Conservation (phyloP, 352 stramenopile species). For the Pythium insidiosum region DNA sequence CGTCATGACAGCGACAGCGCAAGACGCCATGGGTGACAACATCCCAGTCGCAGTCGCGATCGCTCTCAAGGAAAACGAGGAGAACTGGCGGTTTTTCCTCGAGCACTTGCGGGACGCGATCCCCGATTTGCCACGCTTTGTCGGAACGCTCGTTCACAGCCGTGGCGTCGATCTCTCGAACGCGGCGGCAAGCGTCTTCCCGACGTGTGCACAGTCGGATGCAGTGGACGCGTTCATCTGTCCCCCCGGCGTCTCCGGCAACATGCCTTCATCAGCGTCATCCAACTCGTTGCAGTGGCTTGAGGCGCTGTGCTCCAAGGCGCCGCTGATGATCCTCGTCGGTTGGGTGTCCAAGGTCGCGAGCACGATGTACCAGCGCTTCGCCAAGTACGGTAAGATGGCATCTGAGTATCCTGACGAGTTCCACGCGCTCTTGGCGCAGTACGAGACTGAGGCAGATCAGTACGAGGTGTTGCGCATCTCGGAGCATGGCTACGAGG, state of each 20-base stretch:
- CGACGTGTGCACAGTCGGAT: conserved; percentile 44
- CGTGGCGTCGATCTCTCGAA: conserved; percentile 42
- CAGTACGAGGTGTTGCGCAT: conserved; percentile 64
- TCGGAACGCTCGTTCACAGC: conserved; percentile 61
- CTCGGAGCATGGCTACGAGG: conserved; percentile 61
- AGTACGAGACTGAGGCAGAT: conserved; percentile 53
- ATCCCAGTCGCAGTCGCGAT: conserved; percentile 58
- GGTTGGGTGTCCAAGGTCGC: conserved; percentile 77
- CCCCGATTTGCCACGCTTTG: conserved; percentile 35
- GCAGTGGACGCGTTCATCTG: conserved; percentile 49
- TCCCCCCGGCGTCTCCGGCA: background rate
- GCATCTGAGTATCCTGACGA: conserved; percentile 69
- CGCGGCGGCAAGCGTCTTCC: conserved; percentile 33
- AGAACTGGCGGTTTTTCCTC: conserved; percentile 64
- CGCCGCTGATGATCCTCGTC: conserved; percentile 71
- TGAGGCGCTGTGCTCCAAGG: conserved; percentile 50
- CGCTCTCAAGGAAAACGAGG: conserved; percentile 37
- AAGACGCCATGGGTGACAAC: conserved; percentile 74
- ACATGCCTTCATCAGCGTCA: background rate
- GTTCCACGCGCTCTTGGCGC: conserved; percentile 47
- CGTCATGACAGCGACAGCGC: conserved; percentile 57
- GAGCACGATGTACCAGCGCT: conserved; percentile 64
- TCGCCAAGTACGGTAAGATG: conserved; percentile 63
- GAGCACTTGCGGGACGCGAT: conserved; percentile 45
- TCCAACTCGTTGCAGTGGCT: conserved; percentile 45